These are phyloP conservation scores for Allium cepa DNA, from an alignment of 106 monocot genomes.

Conservation along the genomic window DNA sequence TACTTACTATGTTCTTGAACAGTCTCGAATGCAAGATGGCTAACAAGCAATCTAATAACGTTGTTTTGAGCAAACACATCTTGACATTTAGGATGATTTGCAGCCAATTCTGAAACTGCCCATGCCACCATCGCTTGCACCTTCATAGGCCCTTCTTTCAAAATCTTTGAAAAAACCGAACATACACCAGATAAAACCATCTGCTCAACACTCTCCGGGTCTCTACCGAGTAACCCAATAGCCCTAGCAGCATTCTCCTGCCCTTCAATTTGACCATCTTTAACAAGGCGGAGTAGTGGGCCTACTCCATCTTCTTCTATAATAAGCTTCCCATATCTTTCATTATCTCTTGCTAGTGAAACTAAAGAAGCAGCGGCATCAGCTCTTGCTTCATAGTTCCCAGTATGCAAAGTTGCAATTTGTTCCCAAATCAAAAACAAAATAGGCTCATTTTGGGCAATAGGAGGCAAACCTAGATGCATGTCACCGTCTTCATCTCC, in stretches of 20 bases:
- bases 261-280: constrained; percentile 74
- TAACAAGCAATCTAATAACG: constrained; percentile 69
- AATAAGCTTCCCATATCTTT: constrained; percentile 79
- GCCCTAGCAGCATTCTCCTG: constrained; percentile 75
- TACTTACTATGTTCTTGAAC: constrained; percentile 86
- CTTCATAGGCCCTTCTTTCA: constrained; percentile 69
- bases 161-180: constrained; percentile 56
- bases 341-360: constrained; percentile 81
- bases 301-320: constrained; percentile 84
- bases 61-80: constrained; percentile 73
- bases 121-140: constrained; percentile 67
- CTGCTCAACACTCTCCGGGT: constrained; percentile 67
- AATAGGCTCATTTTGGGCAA: constrained; percentile 96
- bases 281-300: constrained; percentile 66
- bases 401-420: constrained; percentile 79
- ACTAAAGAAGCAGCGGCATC: constrained; percentile 82
- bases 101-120: constrained; percentile 69
- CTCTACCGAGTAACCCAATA: constrained; percentile 64
- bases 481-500: constrained; percentile 47
- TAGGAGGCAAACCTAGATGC: constrained; percentile 82
- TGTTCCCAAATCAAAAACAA: constrained; percentile 92
- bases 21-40: constrained; percentile 85
- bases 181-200: constrained; percentile 76
- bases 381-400: constrained; percentile 40
- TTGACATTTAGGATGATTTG: constrained; percentile 48